Evolutionary conservation across 352 stramenopile species (phyloP).

Genomic region (Phytophthora meadii): DNA sequence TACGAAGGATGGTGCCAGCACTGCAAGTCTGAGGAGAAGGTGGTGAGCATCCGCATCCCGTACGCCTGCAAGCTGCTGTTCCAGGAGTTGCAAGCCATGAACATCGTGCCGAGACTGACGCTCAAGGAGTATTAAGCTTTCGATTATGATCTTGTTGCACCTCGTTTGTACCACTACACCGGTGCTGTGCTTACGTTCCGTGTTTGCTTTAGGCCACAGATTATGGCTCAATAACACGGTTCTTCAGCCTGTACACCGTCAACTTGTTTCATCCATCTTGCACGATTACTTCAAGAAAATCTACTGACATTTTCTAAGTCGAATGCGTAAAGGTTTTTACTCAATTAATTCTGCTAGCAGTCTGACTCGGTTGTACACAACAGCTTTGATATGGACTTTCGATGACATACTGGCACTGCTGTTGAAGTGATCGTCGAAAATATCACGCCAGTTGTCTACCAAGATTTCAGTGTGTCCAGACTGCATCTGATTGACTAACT

Average conservation of each 20-base stretch:
- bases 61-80: slow-evolving; percentile 99
- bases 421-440: slow-evolving; percentile 15
- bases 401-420: not conserved
- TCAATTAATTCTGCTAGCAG: too few species aligned
- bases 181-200: slow-evolving; percentile 18
- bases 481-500: slow-evolving; percentile 24
- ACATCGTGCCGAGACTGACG: slow-evolving; percentile 97
- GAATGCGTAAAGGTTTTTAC: too few species aligned
- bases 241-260: slow-evolving; percentile 21
- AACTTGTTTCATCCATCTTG: not conserved
- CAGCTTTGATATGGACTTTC: not conserved
- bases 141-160: slow-evolving; percentile 10
- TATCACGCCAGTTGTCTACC: slow-evolving; percentile 26
- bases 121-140: slow-evolving; percentile 93
- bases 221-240: slow-evolving; percentile 28
- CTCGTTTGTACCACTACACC: slow-evolving; percentile 32
- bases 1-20: slow-evolving; percentile 99
- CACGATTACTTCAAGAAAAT: not conserved
- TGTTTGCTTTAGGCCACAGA: slow-evolving; percentile 30
- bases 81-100: slow-evolving; percentile 99
- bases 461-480: slow-evolving; percentile 7
- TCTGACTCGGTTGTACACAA: too few species aligned
- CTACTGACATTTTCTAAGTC: too few species aligned
- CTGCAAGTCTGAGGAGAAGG: slow-evolving; percentile 97
- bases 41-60: slow-evolving; percentile 97